Base-by-base conservation (phyloP, 495 filamentous ascomycete genomes). In the Daldinia concentrica region DNA sequence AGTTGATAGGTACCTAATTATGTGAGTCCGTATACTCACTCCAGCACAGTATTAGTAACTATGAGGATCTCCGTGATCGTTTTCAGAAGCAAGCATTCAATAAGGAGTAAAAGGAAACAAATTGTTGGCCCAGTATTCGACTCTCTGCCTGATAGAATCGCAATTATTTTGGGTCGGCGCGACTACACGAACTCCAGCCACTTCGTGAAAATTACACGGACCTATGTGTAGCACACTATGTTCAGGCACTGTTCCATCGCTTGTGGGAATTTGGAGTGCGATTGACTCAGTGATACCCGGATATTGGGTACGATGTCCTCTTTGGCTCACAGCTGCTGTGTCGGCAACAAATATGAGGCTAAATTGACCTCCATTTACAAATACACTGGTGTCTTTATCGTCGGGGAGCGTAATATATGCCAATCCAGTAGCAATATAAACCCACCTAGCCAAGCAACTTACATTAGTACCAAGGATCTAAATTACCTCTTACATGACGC, bases 271-370 rank as follows among this genome's bases (percentile, higher is more conserved):
- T 72, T 80, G 69, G 30, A 86, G 29, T 1, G 69, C 74, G 26
- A 81, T 63, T 9, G 86, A 86, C 32, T 71, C 72, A 37, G 82
- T 75, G 22, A 76, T 50, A 19, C 82, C 80, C 7, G 85, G 83
- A 70, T 86, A 88, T 27, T 66, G 68, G 0, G 86, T 86, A 8
- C 71, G 71, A 78, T 88, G 86, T 1, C 86, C 86, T 17, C 77
- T 58, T 0, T 19, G 65, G 71, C 85, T 87, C 15, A 86, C 83
- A 58, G 80, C 78, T 5, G 64, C 64, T 0, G 82, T 87, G 62
- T 88, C 86, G 9, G 83, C 75, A 0, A 79, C 86, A 9, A 87
- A 77, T 43, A 88, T 80, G 6, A 81, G 74, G 0, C 86, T 86
- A 32, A 83, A 66, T 37, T 79, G 69, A 1, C 86, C 86, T 3